These are phyloP conservation scores for Spergularia azorica DNA, from an alignment of 179 eudicot genomes.

Conservation along the genomic window DNA sequence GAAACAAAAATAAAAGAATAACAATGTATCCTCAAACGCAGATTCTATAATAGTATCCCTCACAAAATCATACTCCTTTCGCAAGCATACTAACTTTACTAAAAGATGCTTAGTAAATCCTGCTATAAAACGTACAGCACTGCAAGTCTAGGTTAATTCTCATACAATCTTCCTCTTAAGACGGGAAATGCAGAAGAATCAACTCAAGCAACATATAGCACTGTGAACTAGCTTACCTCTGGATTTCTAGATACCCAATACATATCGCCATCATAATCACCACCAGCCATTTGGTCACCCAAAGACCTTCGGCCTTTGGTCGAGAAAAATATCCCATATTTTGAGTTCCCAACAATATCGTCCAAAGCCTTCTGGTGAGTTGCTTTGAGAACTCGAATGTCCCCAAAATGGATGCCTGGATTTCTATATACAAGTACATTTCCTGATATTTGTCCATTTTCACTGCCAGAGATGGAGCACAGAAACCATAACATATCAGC, in stretches of 20 bases:
- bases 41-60: background rate
- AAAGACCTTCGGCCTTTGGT: constrained; percentile 67
- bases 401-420: constrained; percentile 90
- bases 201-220: too few species aligned
- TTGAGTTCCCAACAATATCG: constrained; percentile 66
- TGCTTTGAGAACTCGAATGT: constrained; percentile 65
- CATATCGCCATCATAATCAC: constrained; percentile 89
- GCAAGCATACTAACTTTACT: too few species aligned
- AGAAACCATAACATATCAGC: background rate
- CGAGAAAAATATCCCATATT: constrained; percentile 79
- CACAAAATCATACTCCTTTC: too few species aligned
- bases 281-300: constrained; percentile 84
- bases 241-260: constrained; percentile 77
- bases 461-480: constrained; percentile 50
- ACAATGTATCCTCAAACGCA: background rate
- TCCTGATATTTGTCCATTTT: constrained; percentile 67
- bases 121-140: too few species aligned
- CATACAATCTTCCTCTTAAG: too few species aligned
- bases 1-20: background rate
- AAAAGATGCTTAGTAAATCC: too few species aligned
- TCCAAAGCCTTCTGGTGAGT: constrained; percentile 51
- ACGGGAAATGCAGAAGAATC: too few species aligned
- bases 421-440: constrained; percentile 67
- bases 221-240: constrained; percentile 40
- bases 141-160: too few species aligned